These are phyloP conservation scores for Zasmidium angulare DNA, from an alignment of 2,329 filamentous ascomycete genomes.

Conservation along the genomic window DNA sequence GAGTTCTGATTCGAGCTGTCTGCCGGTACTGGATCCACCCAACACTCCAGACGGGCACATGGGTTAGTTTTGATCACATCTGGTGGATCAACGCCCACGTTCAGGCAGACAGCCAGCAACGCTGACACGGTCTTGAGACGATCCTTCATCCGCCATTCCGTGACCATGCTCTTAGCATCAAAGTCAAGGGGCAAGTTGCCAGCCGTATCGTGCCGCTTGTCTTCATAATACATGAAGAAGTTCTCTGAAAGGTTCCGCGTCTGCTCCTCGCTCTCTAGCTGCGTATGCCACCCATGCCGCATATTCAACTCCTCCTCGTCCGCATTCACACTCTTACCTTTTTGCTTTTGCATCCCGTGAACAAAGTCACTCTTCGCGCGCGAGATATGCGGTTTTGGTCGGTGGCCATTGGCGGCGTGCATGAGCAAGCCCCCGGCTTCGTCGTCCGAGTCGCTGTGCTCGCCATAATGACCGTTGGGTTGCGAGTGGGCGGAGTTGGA, in stretches of 20 bases:
- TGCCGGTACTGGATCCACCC: constrained; percentile 83
- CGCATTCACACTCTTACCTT: constrained; percentile 11
- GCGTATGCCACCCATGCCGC: constrained; percentile 88
- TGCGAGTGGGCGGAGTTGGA: constrained; percentile 13
- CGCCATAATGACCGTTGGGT: constrained; percentile 21
- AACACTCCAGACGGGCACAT: constrained; percentile 90
- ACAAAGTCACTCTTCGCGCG: constrained; percentile 23
- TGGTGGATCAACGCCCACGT: constrained; percentile 95
- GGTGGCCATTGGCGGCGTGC: constrained; percentile 47
- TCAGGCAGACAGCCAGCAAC: constrained; percentile 88
- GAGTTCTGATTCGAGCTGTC: constrained; percentile 39
- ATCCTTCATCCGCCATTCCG: constrained; percentile 98
- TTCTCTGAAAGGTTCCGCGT: constrained; percentile 71
- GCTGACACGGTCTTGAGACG: constrained; percentile 95
- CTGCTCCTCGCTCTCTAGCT: constrained; percentile 89
- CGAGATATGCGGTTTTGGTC: constrained; percentile 15
- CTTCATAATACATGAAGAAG: constrained; percentile 99
- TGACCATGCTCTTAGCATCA: constrained; percentile 50
- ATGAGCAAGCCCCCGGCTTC: constrained; percentile 45
- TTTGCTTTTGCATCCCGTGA: constrained; percentile 7
- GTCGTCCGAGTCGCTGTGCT: constrained; percentile 36
- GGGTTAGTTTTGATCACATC: constrained; percentile 95
- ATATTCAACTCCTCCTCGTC: constrained; percentile 38
- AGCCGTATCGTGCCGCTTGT: constrained; percentile 94
- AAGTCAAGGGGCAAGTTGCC: constrained; percentile 71